These are phyloP conservation scores for Grigorovia yakushimaensis DNA, from an alignment of 805 yeast species.

Conservation along the genomic window DNA sequence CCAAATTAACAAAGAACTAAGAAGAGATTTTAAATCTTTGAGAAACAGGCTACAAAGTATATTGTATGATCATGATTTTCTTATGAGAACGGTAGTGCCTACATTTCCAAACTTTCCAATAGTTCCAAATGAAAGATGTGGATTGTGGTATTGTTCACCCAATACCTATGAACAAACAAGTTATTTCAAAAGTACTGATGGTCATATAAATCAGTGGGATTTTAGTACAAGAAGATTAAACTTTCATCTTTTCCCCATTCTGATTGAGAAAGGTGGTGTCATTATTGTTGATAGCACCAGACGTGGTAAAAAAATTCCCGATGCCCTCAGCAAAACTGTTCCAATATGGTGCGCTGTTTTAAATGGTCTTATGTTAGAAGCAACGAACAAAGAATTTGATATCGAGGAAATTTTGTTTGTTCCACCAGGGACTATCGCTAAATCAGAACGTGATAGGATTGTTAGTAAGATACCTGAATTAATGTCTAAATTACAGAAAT, in stretches of 20 bases:
- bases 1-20: conserved; percentile 34
- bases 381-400: conserved; percentile 3
- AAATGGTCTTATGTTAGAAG: conserved; percentile 42
- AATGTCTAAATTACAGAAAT: conserved; percentile 33
- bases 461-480: conserved; percentile 37
- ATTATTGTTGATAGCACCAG: conserved; percentile 77
- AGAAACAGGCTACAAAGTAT: conserved; percentile 67
- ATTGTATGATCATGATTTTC: conserved; percentile 46
- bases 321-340: conserved; percentile 74
- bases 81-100: conserved; percentile 25
- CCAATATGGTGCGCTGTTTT: conserved; percentile 89
- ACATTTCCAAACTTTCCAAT: conserved; percentile 37
- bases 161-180: conserved; percentile 34
- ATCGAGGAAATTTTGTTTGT: conserved; percentile 33
- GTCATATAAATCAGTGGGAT: conserved; percentile 74
- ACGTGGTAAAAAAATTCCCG: conserved; percentile 78
- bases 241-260: conserved; percentile 50
- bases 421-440: conserved; percentile 46
- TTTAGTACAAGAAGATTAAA: conserved; percentile 68
- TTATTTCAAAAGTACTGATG: conserved; percentile 88
- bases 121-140: conserved; percentile 77
- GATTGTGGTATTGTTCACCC: conserved; percentile 70
- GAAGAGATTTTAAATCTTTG: conserved; percentile 41
- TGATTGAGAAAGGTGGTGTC: conserved; percentile 37
- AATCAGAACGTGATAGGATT: conserved; percentile 48